A percentile compares a stretch with the other conserved stretches of the same genome.
These are phyloP conservation scores for Leucocoprinus sp. DNA, from an alignment of 768 basidiomycete genomes.

Conservation along the genomic window DNA sequence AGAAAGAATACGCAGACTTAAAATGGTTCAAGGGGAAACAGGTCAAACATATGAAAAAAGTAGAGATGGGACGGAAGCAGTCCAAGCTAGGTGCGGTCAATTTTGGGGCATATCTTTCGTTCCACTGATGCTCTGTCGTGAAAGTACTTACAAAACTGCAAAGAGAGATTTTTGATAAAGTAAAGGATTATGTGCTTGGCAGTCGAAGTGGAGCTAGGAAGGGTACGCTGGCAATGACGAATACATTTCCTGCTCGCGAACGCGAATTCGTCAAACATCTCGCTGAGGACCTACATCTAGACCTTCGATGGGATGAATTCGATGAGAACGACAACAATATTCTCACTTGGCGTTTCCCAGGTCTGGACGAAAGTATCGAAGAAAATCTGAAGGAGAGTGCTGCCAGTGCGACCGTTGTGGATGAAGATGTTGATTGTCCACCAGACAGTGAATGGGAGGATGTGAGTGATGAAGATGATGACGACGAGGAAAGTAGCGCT, in stretches of 20 bases:
- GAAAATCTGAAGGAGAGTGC: constrained; percentile 19
- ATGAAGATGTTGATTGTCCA: constrained; percentile 23
- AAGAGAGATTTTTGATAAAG: constrained; percentile 66
- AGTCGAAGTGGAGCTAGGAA: constrained; percentile 25
- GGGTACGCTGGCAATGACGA: constrained; percentile 57
- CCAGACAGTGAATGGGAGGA: constrained; percentile 44
- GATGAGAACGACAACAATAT: constrained; percentile 77
- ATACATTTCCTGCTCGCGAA: constrained; percentile 74
- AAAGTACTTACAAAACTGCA: constrained; percentile 68
- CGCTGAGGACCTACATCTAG: constrained; percentile 69
- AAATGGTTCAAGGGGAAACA: constrained; percentile 97
- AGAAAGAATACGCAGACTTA: constrained; percentile 82
- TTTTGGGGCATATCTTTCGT: constrained; percentile 11
- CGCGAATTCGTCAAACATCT: constrained; percentile 71
- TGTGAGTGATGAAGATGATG: constrained; percentile 44
- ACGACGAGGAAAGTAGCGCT: constrained; percentile 59
- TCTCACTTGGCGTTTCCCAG: constrained; percentile 59
- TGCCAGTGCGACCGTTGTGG: constrained; percentile 20
- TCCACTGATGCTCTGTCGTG: neutral
- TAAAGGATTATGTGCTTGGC: constrained; percentile 67
- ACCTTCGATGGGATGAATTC: constrained; percentile 88
- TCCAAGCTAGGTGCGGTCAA: constrained; percentile 51
- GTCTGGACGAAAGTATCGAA: constrained; percentile 26
- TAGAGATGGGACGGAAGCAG: constrained; percentile 52
- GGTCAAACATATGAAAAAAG: constrained; percentile 55